Evolutionary conservation across 805 yeast genomes (phyloP).

Genomic region (Isabelozyma gotoi): DNA sequence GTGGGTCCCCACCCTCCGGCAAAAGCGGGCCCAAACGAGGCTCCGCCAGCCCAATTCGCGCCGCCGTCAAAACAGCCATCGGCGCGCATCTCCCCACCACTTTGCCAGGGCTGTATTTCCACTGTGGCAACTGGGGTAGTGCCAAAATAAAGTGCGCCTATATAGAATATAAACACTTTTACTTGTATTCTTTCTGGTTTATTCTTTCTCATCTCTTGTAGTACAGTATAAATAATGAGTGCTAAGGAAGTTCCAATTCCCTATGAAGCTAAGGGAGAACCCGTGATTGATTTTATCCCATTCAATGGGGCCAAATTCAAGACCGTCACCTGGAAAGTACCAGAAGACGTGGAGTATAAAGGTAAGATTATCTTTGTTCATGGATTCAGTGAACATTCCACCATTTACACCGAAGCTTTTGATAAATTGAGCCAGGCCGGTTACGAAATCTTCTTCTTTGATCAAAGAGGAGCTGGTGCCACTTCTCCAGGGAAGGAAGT

Average conservation of each 20-base stretch:
- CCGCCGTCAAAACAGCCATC: no score
- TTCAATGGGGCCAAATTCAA: slow-evolving; percentile 40
- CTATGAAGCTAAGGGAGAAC: slow-evolving; percentile 31
- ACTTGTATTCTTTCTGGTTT: neutral
- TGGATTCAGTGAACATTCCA: slow-evolving; percentile 66
- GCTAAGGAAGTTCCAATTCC: slow-evolving; percentile 19
- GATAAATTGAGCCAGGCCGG: slow-evolving; percentile 55
- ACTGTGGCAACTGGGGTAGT: no score
- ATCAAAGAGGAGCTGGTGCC: slow-evolving; percentile 75
- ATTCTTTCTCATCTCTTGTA: neutral
- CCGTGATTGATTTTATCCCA: slow-evolving; percentile 25
- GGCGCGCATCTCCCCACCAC: no score
- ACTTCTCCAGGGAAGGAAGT: slow-evolving; percentile 53
- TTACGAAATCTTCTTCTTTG: slow-evolving; percentile 66
- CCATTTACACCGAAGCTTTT: slow-evolving; percentile 48
- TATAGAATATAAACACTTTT: neutral
- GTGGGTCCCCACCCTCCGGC: no score
- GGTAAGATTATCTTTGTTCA: slow-evolving; percentile 65
- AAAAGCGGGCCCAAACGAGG: no score
- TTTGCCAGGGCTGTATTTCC: no score
- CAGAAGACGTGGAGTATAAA: slow-evolving; percentile 30
- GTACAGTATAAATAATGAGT: neutral
- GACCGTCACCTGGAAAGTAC: slow-evolving; percentile 42
- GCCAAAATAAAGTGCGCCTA: no score
- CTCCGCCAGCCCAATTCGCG: no score